phyloP scores from a whole-genome alignment of 495 filamentous ascomycete genomes.

The Durotheca rogersii region DNA sequence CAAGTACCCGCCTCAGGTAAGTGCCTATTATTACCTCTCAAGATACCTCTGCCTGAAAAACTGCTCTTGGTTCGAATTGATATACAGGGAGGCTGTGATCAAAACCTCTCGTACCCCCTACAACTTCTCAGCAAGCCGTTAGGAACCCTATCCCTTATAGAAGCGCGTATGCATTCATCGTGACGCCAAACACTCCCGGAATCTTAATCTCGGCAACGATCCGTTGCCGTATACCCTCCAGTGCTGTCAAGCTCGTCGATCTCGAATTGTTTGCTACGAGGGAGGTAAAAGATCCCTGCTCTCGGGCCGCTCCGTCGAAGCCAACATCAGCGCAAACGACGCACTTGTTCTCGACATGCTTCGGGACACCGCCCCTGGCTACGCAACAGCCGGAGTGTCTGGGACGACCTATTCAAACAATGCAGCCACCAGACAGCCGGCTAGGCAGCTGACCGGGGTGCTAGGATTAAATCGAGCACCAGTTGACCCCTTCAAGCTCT shows the following conservation, averaged over 20 bases:
- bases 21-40: too few relatives aligned
- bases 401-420: conserved; percentile 6
- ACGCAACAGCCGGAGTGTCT: conserved; percentile 8
- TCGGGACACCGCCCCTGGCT: conserved; percentile 9
- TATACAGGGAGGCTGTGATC: too few relatives aligned
- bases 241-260: not conserved
- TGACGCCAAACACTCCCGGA: conserved; percentile 16
- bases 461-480: conserved; percentile 11
- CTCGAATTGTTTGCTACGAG: conserved; percentile 22
- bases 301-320: conserved; percentile 23
- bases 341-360: not conserved
- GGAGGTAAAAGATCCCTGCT: conserved; percentile 4
- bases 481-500: conserved; percentile 14
- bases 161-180: too few relatives aligned
- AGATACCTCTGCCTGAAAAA: too few relatives aligned
- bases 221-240: conserved; percentile 7
- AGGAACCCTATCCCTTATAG: too few relatives aligned
- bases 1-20: too few relatives aligned
- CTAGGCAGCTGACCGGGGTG: not conserved
- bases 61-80: too few relatives aligned
- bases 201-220: conserved; percentile 20
- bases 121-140: too few relatives aligned
- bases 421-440: conserved; percentile 16
- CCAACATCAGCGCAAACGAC: conserved; percentile 8
- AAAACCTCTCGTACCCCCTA: too few relatives aligned